Percentiles rank a stretch among this genome's conserved stretches.
phyloP scores from a whole-genome alignment of 805 yeast species.

The Lachancea mirantina region DNA sequence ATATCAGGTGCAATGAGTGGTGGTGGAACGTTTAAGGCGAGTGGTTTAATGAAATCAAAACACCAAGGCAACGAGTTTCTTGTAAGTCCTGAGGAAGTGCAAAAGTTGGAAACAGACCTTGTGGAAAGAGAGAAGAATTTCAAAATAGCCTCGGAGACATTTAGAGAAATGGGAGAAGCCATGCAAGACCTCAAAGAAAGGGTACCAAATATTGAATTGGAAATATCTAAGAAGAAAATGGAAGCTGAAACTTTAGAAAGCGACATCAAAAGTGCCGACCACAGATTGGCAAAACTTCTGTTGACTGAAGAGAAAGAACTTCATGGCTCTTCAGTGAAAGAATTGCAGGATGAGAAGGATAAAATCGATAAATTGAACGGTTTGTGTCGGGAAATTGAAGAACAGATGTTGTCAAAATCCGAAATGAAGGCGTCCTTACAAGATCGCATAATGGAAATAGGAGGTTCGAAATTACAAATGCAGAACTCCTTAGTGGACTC shows the following conservation, averaged over 20 bases:
- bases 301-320: constrained; percentile 15
- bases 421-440: constrained; percentile 53
- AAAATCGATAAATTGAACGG: constrained; percentile 30
- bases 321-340: constrained; percentile 28
- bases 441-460: constrained; percentile 78
- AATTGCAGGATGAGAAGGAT: constrained; percentile 33
- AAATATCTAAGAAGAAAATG: constrained; percentile 49
- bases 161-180: constrained; percentile 51
- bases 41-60: constrained; percentile 68
- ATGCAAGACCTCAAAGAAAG: constrained; percentile 53
- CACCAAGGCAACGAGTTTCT: constrained; percentile 29
- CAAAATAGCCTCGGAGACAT: constrained; percentile 43
- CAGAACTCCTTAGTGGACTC: constrained; percentile 82
- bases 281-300: constrained; percentile 35
- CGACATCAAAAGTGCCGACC: constrained; percentile 44
- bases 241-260: constrained; percentile 56
- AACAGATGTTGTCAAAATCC: constrained; percentile 46
- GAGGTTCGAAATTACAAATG: constrained; percentile 76
- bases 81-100: constrained; percentile 48
- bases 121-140: constrained; percentile 47
- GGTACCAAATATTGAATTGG: constrained; percentile 61
- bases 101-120: constrained; percentile 45
- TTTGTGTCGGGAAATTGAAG: constrained; percentile 41
- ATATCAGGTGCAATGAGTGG: constrained; percentile 95
- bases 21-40: constrained; percentile 68